These are phyloP conservation scores for Cymodocea nodosa DNA, from an alignment of 116 monocot genomes.

Conservation along the genomic window DNA sequence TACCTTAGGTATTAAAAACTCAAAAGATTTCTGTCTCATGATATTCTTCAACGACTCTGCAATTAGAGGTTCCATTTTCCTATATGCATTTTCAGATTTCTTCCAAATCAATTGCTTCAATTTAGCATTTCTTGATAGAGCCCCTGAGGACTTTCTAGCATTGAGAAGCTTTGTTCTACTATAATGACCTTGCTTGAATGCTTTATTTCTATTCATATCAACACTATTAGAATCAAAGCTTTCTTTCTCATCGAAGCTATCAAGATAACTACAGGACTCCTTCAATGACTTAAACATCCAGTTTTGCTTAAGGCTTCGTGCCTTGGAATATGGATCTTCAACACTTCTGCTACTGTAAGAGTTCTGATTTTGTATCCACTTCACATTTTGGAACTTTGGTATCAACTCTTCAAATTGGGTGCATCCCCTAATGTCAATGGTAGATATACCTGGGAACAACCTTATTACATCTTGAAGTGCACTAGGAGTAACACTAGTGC, in stretches of 20 bases:
- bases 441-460: conserved; percentile 45
- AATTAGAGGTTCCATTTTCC: conserved; percentile 74
- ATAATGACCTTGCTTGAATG: conserved; percentile 70
- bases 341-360: conserved; percentile 14
- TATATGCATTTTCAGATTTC: conserved; percentile 68
- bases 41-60: conserved; percentile 67
- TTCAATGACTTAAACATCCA: conserved; percentile 22
- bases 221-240: conserved; percentile 16
- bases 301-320: conserved; percentile 58
- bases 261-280: conserved; percentile 19
- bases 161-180: conserved; percentile 64
- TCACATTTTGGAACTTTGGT: conserved; percentile 45
- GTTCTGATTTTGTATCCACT: conserved; percentile 43
- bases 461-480: conserved; percentile 63
- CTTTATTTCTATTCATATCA: conserved; percentile 22
- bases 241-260: conserved; percentile 21
- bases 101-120: conserved; percentile 74
- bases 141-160: conserved; percentile 59
- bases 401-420: conserved; percentile 65
- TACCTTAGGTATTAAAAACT: conserved; percentile 77
- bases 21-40: conserved; percentile 68
- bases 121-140: conserved; percentile 75
- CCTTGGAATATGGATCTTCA: conserved; percentile 51
- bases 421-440: conserved; percentile 67
- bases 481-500: conserved; percentile 54